Conservation (phyloP, 2,329 filamentous ascomycete genomes). For the Stemphylium vesicarium region DNA sequence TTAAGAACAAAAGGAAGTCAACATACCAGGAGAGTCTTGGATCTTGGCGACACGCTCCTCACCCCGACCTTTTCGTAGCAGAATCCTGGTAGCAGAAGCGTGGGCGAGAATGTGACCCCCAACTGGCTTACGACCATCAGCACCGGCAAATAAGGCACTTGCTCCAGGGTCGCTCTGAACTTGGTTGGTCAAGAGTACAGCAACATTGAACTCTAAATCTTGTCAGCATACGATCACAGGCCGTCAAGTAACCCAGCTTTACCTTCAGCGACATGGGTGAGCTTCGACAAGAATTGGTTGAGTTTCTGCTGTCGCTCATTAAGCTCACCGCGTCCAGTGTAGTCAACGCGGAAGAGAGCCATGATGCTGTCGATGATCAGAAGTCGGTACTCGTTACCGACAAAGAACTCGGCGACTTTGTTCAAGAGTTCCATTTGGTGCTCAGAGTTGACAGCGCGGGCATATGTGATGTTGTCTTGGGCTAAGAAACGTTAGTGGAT, state of each 20-base stretch:
- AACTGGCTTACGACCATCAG: constrained; percentile 71
- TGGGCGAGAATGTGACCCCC: constrained; percentile 73
- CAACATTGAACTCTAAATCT: constrained; percentile 68
- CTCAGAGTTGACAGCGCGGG: constrained; percentile 70
- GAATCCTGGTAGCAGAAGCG: constrained; percentile 69
- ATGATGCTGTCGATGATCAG: constrained; percentile 74
- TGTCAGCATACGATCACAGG: background rate
- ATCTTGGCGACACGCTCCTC: constrained; percentile 75
- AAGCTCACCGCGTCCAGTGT: constrained; percentile 69
- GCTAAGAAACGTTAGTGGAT: constrained; percentile 63
- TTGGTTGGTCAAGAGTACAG: constrained; percentile 67
- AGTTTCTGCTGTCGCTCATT: constrained; percentile 73
- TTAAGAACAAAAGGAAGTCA: constrained; percentile 6
- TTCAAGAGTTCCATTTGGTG: constrained; percentile 70
- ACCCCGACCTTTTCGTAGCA: constrained; percentile 71
- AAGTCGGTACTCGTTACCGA: constrained; percentile 68
- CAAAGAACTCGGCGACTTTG: constrained; percentile 65
- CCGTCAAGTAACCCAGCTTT: background rate
- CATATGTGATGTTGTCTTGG: constrained; percentile 72
- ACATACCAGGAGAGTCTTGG: constrained; percentile 69
- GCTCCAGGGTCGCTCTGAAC: constrained; percentile 74
- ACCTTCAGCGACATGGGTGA: constrained; percentile 70
- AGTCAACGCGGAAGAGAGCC: constrained; percentile 72
- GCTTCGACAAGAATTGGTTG: constrained; percentile 67
- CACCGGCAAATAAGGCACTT: constrained; percentile 69